Conservation (phyloP, 495 filamentous ascomycete species). For the Achaetomiella virescens region DNA sequence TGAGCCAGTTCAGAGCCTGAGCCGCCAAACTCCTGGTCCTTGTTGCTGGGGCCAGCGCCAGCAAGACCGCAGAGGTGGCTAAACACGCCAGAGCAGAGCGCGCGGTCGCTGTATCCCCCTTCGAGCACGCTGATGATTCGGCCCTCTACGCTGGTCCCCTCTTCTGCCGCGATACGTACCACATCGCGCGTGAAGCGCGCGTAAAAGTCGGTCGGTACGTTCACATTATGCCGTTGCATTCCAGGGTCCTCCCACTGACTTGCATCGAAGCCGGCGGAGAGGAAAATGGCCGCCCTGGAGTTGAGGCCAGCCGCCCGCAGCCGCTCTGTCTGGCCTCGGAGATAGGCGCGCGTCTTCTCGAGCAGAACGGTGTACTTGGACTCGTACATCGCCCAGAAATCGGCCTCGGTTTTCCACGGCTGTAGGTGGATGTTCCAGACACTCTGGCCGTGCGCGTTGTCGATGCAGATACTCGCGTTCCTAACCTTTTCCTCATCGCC, state of each 20-base stretch:
- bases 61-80: constrained; percentile 80
- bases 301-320: constrained; percentile 44
- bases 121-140: constrained; percentile 88
- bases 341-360: constrained; percentile 70
- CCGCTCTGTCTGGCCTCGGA: constrained; percentile 60
- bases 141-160: constrained; percentile 68
- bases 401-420: constrained; percentile 68
- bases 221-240: constrained; percentile 92
- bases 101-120: constrained; percentile 90
- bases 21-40: constrained; percentile 36
- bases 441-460: constrained; percentile 83
- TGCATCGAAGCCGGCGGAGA: constrained; percentile 94
- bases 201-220: constrained; percentile 95
- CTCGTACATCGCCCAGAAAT: constrained; percentile 87
- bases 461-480: constrained; percentile 86
- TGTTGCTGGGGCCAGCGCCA: constrained; percentile 41
- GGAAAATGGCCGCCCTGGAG: constrained; percentile 81
- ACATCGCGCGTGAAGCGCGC: constrained; percentile 82
- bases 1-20: constrained; percentile 50
- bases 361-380: constrained; percentile 67
- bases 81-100: constrained; percentile 77
- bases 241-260: constrained; percentile 85
- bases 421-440: constrained; percentile 97
- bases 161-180: constrained; percentile 73
- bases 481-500: constrained; percentile 86